Evolutionary conservation across 2,329 filamentous ascomycete genomes (phyloP).

Genomic region (Fusarium sp.): DNA sequence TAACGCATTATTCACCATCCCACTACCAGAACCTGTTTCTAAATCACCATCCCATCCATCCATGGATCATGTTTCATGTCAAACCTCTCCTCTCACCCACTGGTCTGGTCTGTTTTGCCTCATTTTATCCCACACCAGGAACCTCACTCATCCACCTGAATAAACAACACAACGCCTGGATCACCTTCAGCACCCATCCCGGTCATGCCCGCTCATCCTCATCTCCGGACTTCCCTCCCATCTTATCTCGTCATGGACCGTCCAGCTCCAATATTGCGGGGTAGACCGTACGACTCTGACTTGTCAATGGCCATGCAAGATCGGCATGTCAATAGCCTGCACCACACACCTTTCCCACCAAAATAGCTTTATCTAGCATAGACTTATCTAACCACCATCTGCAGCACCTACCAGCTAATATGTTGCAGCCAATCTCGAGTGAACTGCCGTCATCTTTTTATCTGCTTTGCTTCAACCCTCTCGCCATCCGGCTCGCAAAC

Average conservation of each 20-base stretch:
- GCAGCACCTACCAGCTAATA: conserved; percentile 1
- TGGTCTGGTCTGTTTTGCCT: not conserved
- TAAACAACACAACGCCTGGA: not conserved
- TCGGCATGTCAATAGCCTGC: conserved; percentile 16
- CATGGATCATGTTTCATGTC: not conserved
- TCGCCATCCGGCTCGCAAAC: conserved; percentile 38
- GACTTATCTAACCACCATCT: not conserved
- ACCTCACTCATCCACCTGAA: not conserved
- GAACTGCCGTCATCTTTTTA: not conserved
- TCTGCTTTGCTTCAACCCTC: not conserved
- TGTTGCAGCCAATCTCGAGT: not conserved
- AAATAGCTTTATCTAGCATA: conserved; percentile 32
- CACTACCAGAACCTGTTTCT: not conserved
- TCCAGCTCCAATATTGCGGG: conserved; percentile 39
- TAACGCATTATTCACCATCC: not conserved
- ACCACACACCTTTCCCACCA: conserved; percentile 2
- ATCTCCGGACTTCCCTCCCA: conserved; percentile 14
- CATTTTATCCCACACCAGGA: not conserved
- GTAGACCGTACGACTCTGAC: conserved; percentile 25
- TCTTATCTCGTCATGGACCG: conserved; percentile 24
- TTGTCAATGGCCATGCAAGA: conserved; percentile 10
- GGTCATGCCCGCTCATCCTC: conserved; percentile 15
- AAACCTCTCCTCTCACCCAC: not conserved
- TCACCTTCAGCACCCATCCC: conserved; percentile 15
- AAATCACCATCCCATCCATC: not conserved